Conservation (phyloP, 192 early-diverging fungal species). For the Coemansia sp. region DNA sequence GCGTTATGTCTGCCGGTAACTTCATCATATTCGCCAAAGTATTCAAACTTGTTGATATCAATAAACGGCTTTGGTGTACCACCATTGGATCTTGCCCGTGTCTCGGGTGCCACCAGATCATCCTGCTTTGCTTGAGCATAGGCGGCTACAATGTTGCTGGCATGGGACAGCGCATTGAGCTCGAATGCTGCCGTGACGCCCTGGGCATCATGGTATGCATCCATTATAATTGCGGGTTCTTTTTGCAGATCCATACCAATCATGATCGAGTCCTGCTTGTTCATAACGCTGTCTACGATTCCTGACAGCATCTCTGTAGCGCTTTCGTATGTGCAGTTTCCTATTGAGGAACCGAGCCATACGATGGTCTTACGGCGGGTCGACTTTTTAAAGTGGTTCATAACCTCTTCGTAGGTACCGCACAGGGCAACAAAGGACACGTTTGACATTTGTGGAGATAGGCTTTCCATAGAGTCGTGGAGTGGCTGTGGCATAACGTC, state of each 20-base stretch:
- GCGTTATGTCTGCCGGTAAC: slow-evolving; percentile 76
- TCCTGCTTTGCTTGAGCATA: slow-evolving; percentile 11
- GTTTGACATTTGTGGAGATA: slow-evolving; percentile 64
- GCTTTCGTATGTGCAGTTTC: slow-evolving; percentile 69
- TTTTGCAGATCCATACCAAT: slow-evolving; percentile 90
- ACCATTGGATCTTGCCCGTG: not conserved
- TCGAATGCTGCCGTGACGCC: slow-evolving; percentile 79
- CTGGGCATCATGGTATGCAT: slow-evolving; percentile 84
- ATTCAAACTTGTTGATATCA: slow-evolving; percentile 66
- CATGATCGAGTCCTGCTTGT: slow-evolving; percentile 71
- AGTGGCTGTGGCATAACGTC: slow-evolving; percentile 85
- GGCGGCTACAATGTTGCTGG: slow-evolving; percentile 67
- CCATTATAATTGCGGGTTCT: slow-evolving; percentile 61
- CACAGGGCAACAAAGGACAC: slow-evolving; percentile 76
- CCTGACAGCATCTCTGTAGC: slow-evolving; percentile 67
- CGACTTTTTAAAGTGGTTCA: slow-evolving; percentile 58
- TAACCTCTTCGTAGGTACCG: slow-evolving; percentile 87
- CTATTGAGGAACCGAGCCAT: slow-evolving; percentile 92
- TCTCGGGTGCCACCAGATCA: not conserved
- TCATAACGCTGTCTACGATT: slow-evolving; percentile 59
- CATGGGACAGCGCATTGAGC: slow-evolving; percentile 80
- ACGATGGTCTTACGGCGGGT: slow-evolving; percentile 69
- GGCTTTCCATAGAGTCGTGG: slow-evolving; percentile 63
- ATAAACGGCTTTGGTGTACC: slow-evolving; percentile 44
- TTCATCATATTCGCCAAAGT: slow-evolving; percentile 73